A percentile compares a stretch with the other conserved stretches of the same genome.
phyloP scores from a whole-genome alignment of 805 yeast species.

The Kazachstania psychrophila region DNA sequence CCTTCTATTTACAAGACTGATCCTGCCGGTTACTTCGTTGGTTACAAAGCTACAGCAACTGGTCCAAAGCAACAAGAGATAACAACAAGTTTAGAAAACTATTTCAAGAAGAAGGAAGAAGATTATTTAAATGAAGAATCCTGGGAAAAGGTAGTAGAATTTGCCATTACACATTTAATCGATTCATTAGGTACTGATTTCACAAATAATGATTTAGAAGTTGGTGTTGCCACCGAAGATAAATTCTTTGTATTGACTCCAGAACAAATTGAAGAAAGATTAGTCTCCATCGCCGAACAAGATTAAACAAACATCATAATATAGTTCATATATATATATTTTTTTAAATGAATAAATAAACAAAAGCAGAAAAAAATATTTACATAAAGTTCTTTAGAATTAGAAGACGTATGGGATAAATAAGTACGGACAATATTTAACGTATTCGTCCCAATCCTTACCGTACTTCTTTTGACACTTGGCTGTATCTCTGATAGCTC shows the following conservation, averaged over 20 bases:
- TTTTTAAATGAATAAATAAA: neutral
- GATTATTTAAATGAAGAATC: constrained; percentile 43
- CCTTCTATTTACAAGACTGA: constrained; percentile 88
- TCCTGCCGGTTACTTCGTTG: constrained; percentile 93
- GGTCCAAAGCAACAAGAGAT: constrained; percentile 98
- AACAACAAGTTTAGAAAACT: constrained; percentile 79
- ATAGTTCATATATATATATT: neutral
- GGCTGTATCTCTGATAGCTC: constrained; percentile 78
- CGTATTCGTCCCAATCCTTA: constrained; percentile 83
- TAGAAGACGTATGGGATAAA: constrained; percentile 82
- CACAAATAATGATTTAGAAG: constrained; percentile 85
- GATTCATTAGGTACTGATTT: constrained; percentile 87
- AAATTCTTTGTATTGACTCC: constrained; percentile 66
- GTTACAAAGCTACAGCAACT: constrained; percentile 84
- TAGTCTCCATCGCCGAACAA: constrained; percentile 91
- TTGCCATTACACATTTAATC: constrained; percentile 77
- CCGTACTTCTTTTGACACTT: constrained; percentile 87
- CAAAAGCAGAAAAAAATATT: neutral
- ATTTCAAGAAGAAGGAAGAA: constrained; percentile 54
- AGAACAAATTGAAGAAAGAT: constrained; percentile 90
- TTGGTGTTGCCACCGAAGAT: constrained; percentile 72
- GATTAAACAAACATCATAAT: constrained; percentile 41
- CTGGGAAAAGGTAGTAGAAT: constrained; percentile 84
- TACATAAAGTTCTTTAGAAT: constrained; percentile 2
- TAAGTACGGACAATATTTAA: constrained; percentile 80